Evolutionary conservation across 352 stramenopile genomes (phyloP), one percentile per base, ranked within the genome.

Genomic region (Pythium phragmitis): DNA sequence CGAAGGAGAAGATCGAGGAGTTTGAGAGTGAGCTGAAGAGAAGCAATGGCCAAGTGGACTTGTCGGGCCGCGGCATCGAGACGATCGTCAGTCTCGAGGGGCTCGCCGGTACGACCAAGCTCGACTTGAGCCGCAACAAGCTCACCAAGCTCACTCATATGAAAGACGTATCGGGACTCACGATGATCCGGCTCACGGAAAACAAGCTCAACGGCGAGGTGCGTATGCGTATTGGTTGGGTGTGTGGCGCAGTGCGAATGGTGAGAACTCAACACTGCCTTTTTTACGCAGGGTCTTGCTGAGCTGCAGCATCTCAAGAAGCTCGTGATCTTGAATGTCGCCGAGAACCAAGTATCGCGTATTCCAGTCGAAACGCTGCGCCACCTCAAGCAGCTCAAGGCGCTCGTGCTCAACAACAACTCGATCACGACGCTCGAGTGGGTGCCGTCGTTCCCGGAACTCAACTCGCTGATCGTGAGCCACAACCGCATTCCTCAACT

Each of bases 381-480:
- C 39, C 77, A 90, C 30, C 57, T 91, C 60, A 74, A 76, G 41
- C 72, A 76, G 33, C 76, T 95, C 46, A 94, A 94, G 65, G 87
- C 82, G 51, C 75, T 93, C 2, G 82, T 95, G 60, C 76, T 95
- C 19, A 95, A 92, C 65, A 91, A 90, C 65, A 95, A 95, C 67
- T 68, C 77, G 36, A 92, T 95, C 49, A 85, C 80, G 34, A 79
- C 83, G 26, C 63, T 95, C n/a, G 87, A 94, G 46, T 95, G 87
- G 87, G 56, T 95, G 21, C 87, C 87, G 0, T 86, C 84, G 53
- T 68, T 95, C 30, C 75, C 81, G 19, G 79, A 92, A 42, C 74
- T 95, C 11, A 94, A 91, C 71, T 93, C 87, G 54, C 69, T 95
- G 21, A 92, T 95, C 55, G 74, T 95, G 52, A 94, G 85, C 72